phyloP scores from a whole-genome alignment of 257 asterid genomes.

The Nicotiana attenuata region DNA sequence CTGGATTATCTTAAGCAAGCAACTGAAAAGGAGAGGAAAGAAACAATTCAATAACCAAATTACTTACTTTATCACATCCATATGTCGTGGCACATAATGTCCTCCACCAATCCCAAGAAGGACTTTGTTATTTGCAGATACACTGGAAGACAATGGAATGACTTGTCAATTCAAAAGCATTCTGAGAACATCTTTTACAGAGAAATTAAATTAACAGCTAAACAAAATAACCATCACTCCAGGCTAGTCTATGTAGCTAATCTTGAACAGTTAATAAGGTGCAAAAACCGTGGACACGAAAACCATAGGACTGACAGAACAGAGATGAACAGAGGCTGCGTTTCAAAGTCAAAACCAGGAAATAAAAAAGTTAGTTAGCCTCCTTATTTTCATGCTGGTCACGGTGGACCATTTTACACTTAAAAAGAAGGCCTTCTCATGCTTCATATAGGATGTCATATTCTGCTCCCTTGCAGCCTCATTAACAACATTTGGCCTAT shows the following conservation, averaged over 20 bases:
- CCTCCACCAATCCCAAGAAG: conserved; percentile 98
- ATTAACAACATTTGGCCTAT: neutral
- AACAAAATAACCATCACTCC: neutral
- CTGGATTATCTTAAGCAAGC: neutral
- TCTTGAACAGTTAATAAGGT: neutral
- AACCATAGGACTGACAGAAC: neutral
- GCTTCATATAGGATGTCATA: neutral
- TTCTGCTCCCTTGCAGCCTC: neutral
- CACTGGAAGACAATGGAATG: conserved; percentile 36
- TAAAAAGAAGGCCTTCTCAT: neutral
- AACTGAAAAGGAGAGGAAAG: neutral
- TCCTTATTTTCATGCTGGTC: neutral
- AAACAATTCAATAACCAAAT: neutral
- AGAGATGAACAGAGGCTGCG: neutral
- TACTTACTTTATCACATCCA: conserved; percentile 79
- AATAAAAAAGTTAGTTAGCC: neutral
- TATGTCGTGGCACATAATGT: conserved; percentile 93
- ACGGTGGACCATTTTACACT: neutral
- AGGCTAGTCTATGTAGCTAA: neutral
- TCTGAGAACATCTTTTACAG: neutral
- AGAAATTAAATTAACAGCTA: neutral
- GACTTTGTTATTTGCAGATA: conserved; percentile 51
- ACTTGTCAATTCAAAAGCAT: neutral
- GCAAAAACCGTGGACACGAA: neutral
- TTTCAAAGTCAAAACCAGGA: neutral